Evolutionary conservation across 176 grass and related monocot genomes (phyloP), one percentile per base, ranked within the genome.

Genomic region (Otatea glauca): DNA sequence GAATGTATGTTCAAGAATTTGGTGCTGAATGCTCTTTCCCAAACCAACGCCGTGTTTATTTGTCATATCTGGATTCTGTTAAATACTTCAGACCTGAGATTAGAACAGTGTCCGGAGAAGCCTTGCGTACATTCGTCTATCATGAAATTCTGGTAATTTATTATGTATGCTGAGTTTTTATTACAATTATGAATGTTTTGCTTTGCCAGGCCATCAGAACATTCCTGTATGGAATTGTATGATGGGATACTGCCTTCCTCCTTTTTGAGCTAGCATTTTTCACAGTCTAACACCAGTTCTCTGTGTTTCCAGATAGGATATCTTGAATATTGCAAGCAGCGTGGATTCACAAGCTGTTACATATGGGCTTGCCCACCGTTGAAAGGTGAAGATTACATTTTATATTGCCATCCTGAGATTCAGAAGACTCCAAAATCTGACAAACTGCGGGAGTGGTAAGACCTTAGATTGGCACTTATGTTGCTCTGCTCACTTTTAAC

Each of bases 1-100:
- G 97, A 72, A 99, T 99, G 97, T 99, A 99, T 88, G 97, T 99
- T 74, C 97, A 99, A 92, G 97, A 99, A 87, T 99, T 99, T 89
- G 97, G 97, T 81, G 91, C 92, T 4, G 97, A 99, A 68, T 96
- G 91, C 68, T 75, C 90, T 75, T 94, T 88, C 41, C 97, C 97
- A 0, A 99, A 96, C 78, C 89, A 96, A 74, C 89, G 92, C 18
- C 93, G 97, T 86, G 93, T 99, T 87, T 99, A 96, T 91, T 89
- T 99, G 65, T 99, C 97, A 55, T 99, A 99, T 84, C 85, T 99
- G 85, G 97, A 99, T 85, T 99, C 97, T 85, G 97, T 99, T 51
- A 99, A 99, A 76, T 99, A 99, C 84, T 99, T 99, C 84, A 92
- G 92, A 81, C 97, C 93, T 84, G 93, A 99, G 81, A 89, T 96